These are phyloP conservation scores for Cytospora leucostoma DNA, from an alignment of 2,329 filamentous ascomycete genomes.

Conservation along the genomic window DNA sequence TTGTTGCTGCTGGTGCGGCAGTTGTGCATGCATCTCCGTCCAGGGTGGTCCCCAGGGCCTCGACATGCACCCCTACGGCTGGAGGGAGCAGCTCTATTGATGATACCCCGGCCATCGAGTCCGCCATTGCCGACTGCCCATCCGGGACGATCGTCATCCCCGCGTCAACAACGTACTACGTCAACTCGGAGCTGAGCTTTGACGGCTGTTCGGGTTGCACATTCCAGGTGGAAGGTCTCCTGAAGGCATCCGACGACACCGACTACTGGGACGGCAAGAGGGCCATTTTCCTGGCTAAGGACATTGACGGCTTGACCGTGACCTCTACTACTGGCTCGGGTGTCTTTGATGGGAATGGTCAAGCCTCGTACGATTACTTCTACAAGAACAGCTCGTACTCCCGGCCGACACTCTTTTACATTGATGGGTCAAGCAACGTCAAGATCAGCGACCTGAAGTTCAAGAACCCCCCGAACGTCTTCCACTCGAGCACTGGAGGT, in stretches of 20 bases:
- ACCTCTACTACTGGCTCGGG: constrained; percentile 43
- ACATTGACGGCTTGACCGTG: constrained; percentile 43
- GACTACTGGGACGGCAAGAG: constrained; percentile 45
- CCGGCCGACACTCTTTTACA: constrained; percentile 45
- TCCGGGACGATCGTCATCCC: constrained; percentile 48
- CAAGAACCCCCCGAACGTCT: constrained; percentile 48
- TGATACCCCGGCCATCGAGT: constrained; percentile 46
- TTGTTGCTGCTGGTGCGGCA: not conserved
- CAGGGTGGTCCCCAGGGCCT: constrained; percentile 4
- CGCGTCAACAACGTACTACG: constrained; percentile 42
- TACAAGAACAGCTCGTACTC: constrained; percentile 41
- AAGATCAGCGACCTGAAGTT: constrained; percentile 40
- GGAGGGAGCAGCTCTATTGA: constrained; percentile 35
- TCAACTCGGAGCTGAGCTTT: constrained; percentile 46
- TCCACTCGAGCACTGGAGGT: constrained; percentile 42
- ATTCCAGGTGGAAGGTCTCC: constrained; percentile 47
- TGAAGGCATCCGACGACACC: constrained; percentile 43
- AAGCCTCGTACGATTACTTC: constrained; percentile 44
- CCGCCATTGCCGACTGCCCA: constrained; percentile 42
- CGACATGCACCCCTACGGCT: constrained; percentile 25
- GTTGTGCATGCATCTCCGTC: not conserved
- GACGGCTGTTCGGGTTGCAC: constrained; percentile 46
- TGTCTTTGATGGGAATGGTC: constrained; percentile 50
- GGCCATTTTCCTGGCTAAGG: constrained; percentile 42
- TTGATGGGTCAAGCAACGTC: constrained; percentile 41